A percentile compares a stretch with the other conserved stretches of the same genome.
Evolutionary conservation across 805 yeast genomes (phyloP).

Genomic region (Millerozyma acaciae): DNA sequence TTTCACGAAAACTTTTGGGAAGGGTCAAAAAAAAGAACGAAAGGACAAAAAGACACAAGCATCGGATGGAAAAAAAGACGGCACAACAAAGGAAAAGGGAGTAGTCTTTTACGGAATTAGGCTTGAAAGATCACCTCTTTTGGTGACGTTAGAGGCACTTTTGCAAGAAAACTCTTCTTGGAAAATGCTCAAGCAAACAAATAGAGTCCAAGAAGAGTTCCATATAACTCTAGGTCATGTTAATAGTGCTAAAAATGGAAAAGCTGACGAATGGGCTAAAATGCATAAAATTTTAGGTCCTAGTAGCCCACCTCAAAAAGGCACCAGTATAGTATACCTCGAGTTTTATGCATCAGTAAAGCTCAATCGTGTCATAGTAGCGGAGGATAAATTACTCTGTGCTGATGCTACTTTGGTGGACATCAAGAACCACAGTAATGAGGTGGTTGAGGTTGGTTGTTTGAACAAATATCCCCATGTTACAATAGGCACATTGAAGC

Average conservation of each 20-base stretch:
- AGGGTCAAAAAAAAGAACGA: conserved; percentile 1
- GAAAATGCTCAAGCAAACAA: conserved; percentile 19
- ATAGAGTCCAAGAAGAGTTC: conserved; percentile 49
- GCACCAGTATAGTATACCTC: conserved; percentile 9
- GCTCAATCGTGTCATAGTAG: conserved; percentile 47
- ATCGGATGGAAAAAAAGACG: background rate
- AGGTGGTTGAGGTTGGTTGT: conserved; percentile 6
- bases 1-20: conserved; percentile 31
- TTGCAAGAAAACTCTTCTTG: conserved; percentile 14
- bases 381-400: conserved; percentile 47
- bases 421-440: background rate
- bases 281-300: conserved; percentile 10
- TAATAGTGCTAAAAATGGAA: conserved; percentile 7
- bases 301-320: conserved; percentile 5
- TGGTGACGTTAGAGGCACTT: conserved; percentile 3
- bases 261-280: conserved; percentile 17
- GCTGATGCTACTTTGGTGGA: conserved; percentile 41
- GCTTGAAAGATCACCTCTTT: conserved; percentile 4
- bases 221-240: conserved; percentile 68
- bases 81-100: conserved; percentile 4
- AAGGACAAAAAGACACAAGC: conserved; percentile 4
- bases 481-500: conserved; percentile 60
- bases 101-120: conserved; percentile 11
- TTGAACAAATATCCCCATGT: conserved; percentile 47
- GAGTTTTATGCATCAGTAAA: conserved; percentile 33